Base-by-base conservation (phyloP, 441 rosid species). In the Aleurites moluccanus region DNA sequence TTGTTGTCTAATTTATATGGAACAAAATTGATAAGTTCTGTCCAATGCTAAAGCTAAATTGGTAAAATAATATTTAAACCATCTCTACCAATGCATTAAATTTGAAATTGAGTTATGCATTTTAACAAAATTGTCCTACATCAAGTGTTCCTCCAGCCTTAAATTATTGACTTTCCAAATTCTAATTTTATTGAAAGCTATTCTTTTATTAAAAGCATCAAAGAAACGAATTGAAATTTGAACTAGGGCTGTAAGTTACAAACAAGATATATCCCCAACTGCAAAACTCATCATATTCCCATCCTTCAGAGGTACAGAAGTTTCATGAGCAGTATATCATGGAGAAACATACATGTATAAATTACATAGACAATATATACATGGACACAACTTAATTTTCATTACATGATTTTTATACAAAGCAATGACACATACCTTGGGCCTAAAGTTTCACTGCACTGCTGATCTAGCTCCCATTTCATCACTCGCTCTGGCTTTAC, bases 231-330 rank as follows among this genome's bases (percentile, higher is more conserved):
- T 20, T 20, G 14, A 53, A 53, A 33, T 69, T 69, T 69, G 20
- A 45, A 47, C 4, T 47, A 3, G 25, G 47, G n/a, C 42, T 53
- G 14, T 6, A 52, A 18, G 20, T 20, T 9, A 42, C 73, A 53
- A 53, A 69, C 27, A 69, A 67, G 73, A 69, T 52, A 52, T 18
- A 52, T n/a, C 2, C 18, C 25, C 45, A 69, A 7, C 30, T 25
- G 15, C 4, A 11, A 27, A 57, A 11, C 33, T 13, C 33, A 53
- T 52, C 21, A 55, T 1, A 4, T 60, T 60, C 64, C 64, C 16
- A 60, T 60, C 64, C 27, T 27, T 60, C 21, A 10, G 62, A 23
- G 6, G 16, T 57, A 11, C 20, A 63, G 35, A 20, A 33, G 23
- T 63, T 23, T 57, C 33, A 8, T 4, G 5, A 63, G 13, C 33